Conservation (phyloP, 2,329 filamentous ascomycete species). For the Alternaria rosae region DNA sequence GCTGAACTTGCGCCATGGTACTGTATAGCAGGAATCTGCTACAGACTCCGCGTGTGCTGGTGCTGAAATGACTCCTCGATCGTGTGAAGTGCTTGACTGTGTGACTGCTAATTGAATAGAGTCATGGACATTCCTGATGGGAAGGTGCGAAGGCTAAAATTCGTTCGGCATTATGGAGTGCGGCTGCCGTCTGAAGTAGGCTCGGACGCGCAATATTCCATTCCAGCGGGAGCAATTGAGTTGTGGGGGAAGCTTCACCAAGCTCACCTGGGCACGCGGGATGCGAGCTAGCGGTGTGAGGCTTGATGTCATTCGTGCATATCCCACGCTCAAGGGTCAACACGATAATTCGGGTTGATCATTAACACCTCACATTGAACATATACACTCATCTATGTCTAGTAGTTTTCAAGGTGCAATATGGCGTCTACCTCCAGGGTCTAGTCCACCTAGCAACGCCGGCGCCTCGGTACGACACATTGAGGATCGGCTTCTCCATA, state of each 20-base stretch:
- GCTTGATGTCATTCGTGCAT: constrained; percentile 1
- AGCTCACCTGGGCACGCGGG: constrained; percentile 7
- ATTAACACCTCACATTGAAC: background rate
- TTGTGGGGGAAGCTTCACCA: constrained; percentile 14
- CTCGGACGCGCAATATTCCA: background rate
- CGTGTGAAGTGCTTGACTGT: background rate
- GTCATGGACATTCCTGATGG: constrained; percentile 4
- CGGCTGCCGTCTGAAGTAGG: background rate
- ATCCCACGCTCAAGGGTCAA: background rate
- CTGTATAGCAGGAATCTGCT: background rate
- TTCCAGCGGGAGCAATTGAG: constrained; percentile 1
- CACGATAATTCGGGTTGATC: background rate
- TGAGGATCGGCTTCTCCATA: too few species aligned
- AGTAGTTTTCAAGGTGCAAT: too few species aligned
- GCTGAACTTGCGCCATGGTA: constrained; percentile 42
- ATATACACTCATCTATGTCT: too few species aligned
- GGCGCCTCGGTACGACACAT: too few species aligned
- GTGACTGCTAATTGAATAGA: constrained; percentile 1
- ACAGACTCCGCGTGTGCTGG: background rate
- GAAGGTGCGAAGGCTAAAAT: background rate
- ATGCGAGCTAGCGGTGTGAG: background rate
- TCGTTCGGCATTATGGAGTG: background rate
- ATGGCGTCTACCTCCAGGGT: too few species aligned
- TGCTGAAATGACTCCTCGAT: background rate
- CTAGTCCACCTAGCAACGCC: too few species aligned